phyloP scores from a whole-genome alignment of 1,139 yeast species.

The Taiozyma sp. region DNA sequence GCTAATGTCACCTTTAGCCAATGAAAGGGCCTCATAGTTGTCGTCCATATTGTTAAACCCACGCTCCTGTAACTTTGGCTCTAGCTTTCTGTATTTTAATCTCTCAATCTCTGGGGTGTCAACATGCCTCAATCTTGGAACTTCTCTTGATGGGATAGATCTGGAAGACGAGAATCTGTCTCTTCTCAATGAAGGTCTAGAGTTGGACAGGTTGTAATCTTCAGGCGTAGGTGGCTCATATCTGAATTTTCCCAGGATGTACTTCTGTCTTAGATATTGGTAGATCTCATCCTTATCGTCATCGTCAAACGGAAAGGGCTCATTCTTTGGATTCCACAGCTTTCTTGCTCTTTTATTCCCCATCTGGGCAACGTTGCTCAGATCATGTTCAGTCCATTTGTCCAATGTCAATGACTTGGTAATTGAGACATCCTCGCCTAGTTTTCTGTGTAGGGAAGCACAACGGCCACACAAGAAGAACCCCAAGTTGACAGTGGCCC shows the following conservation, averaged over 20 bases:
- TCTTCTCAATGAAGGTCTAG: slow-evolving; percentile 1
- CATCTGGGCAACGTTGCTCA: slow-evolving; percentile 36
- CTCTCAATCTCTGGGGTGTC: slow-evolving; percentile 26
- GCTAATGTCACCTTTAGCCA: slow-evolving; percentile 26
- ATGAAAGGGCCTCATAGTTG: slow-evolving; percentile 28
- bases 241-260: slow-evolving; percentile 43
- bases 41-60: slow-evolving; percentile 26
- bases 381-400: slow-evolving; percentile 59
- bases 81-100: slow-evolving; percentile 25
- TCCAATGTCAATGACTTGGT: slow-evolving; percentile 82
- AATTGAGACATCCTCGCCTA: slow-evolving; percentile 61
- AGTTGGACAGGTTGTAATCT: slow-evolving; percentile 15
- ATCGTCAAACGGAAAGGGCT: slow-evolving; percentile 67
- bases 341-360: slow-evolving; percentile 59
- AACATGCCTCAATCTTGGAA: slow-evolving; percentile 24
- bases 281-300: slow-evolving; percentile 48
- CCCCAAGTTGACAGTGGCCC: slow-evolving; percentile 49
- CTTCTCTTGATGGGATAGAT: slow-evolving; percentile 5
- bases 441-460: slow-evolving; percentile 67
- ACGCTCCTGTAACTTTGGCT: slow-evolving; percentile 21
- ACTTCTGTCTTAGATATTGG: slow-evolving; percentile 46
- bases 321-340: slow-evolving; percentile 56
- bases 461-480: slow-evolving; percentile 73
- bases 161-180: slow-evolving; percentile 7
- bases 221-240: slow-evolving; percentile 25